Percentiles rank a stretch among this genome's conserved stretches.
These are phyloP conservation scores for Chaetomium sp. DNA, from an alignment of 2,329 filamentous ascomycete genomes.

Conservation along the genomic window DNA sequence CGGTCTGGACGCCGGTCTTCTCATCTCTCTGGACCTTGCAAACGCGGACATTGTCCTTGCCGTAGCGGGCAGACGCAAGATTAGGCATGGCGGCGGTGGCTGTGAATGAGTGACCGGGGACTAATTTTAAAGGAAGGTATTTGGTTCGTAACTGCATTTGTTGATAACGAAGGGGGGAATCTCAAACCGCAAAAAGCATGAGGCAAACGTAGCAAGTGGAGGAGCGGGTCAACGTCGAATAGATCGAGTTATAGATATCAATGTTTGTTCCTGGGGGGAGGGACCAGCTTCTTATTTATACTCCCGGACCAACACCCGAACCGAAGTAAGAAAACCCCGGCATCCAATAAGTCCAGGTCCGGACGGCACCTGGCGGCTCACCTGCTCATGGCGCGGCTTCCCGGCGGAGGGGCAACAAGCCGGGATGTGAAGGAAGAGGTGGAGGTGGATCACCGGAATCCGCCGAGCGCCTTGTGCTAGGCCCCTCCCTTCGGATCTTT, in stretches of 20 bases:
- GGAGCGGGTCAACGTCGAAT: background rate
- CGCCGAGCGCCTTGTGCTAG: constrained; percentile 37
- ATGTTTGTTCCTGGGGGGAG: background rate
- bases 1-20: constrained; percentile 75
- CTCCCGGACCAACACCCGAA: background rate
- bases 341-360: constrained; percentile 16
- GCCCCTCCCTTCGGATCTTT: constrained; percentile 16
- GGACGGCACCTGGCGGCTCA: constrained; percentile 28
- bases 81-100: constrained; percentile 51
- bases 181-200: background rate
- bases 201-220: background rate
- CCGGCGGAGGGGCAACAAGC: constrained; percentile 27
- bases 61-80: constrained; percentile 70
- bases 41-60: constrained; percentile 97
- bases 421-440: constrained; percentile 23
- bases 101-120: background rate
- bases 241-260: background rate
- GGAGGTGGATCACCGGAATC: constrained; percentile 38
- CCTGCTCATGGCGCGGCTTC: constrained; percentile 26
- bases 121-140: too few relatives aligned
- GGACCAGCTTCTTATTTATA: constrained; percentile 15
- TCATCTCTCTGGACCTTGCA: constrained; percentile 89
- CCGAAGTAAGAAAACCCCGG: background rate
- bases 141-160: background rate
- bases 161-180: background rate